Base-by-base conservation (phyloP, 1,139 yeast genomes). In the Magnusiomyces tetraspermus region DNA sequence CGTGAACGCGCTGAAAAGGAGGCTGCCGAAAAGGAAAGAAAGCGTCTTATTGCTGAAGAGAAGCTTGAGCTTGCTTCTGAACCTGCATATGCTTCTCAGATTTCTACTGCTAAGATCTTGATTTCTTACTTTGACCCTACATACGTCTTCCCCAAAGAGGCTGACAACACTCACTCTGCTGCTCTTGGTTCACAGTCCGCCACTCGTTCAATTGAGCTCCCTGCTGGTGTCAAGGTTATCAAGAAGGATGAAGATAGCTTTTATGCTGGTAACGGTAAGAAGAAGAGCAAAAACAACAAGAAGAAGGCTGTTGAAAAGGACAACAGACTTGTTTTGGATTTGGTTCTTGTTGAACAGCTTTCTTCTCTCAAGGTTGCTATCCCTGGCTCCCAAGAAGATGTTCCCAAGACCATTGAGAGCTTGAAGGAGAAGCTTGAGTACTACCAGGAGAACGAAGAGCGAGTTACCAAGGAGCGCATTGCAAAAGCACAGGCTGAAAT, bases 71-170 rank as follows among this genome's bases (percentile, higher is more conserved):
- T 89, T 53, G 85, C 90, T 37, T 64, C 69, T 47, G 75, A 76
- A 63, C 96, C 97, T 46, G 97, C 97, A 41, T 90, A 85, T 73
- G 80, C 83, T 57, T 72, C 72, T 49, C 92, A 88, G 71, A 82
- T 87, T 63, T 76, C 75, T 61, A 75, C 83, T 57, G 86, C 92
- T 65, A 88, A 87, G 70, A 74, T 76, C 58, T 76, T 88, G 65
- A 76, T 89, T 68, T 65, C 72, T 45, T 79, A 80, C 71, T 86
- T 90, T 63, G 96, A 88, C 67, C 95, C 95, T 60, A 69, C 82
- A 47, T 84, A 81, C 69, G 83, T 79, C 71, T 84, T 87, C 31
- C 53, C 57, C 22, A 54, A 57, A 24, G 50, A 53, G 24, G 37
- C 55, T 22, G 21, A 42, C 21, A 54, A 55, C 38, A 51, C 55